Evolutionary conservation across 257 asterid genomes (phyloP).

Genomic region (Nemophila menziesii): DNA sequence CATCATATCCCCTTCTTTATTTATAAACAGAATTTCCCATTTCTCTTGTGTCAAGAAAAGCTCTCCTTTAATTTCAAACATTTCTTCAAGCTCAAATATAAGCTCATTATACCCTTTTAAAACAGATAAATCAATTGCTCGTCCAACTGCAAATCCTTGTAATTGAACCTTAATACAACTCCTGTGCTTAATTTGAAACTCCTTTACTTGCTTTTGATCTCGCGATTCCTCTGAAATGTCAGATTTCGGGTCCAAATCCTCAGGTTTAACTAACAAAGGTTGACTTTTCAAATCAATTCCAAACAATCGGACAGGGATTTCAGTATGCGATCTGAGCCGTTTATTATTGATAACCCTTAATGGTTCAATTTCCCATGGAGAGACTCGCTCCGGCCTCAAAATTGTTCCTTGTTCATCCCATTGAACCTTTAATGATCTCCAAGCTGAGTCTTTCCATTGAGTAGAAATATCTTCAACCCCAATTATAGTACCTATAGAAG

Average conservation of each 20-base stretch:
- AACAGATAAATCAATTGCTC: conserved; percentile 72
- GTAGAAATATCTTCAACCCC: conserved; percentile 56
- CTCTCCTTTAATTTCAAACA: conserved; percentile 86
- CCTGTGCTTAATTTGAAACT: conserved; percentile 7
- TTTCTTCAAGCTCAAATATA: conserved; percentile 60
- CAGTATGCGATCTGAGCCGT: conserved; percentile 43
- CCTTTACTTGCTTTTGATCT: conserved; percentile 27
- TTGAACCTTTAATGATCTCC: conserved; percentile 73
- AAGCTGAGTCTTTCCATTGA: conserved; percentile 51
- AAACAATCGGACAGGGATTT: conserved; percentile 45
- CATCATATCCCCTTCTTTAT: conserved; percentile 95
- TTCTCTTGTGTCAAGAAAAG: conserved; percentile 47
- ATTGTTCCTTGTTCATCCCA: conserved; percentile 49
- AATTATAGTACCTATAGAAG: conserved; percentile 61
- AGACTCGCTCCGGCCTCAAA: conserved; percentile 38
- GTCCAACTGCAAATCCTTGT: conserved; percentile 95
- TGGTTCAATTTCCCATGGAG: conserved; percentile 53
- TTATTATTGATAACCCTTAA: conserved; percentile 16
- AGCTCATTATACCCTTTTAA: conserved; percentile 71
- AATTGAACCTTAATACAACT: conserved; percentile 46
- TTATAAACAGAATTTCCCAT: conserved; percentile 81
- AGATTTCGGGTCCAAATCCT: conserved; percentile 54
- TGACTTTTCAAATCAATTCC: conserved; percentile 74
- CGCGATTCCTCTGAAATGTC: conserved; percentile 43
- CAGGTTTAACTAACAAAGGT: conserved; percentile 19